These are phyloP conservation scores for Aphanoascus verrucosus DNA, from an alignment of 2,329 filamentous ascomycete species.

Conservation along the genomic window DNA sequence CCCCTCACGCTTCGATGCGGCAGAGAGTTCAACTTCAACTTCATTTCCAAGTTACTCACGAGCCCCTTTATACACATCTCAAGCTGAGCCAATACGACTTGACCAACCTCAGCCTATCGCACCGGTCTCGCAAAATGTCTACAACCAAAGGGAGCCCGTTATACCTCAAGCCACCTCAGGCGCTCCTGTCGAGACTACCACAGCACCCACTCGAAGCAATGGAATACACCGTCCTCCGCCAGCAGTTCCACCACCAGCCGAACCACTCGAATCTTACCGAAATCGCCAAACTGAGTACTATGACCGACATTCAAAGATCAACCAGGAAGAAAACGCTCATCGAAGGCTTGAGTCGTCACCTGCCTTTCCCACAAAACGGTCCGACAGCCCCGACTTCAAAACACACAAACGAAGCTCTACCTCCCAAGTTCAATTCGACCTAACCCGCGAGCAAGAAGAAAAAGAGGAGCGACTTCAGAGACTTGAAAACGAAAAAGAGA, in stretches of 20 bases:
- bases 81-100: conserved; percentile 56
- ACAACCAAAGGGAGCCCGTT: conserved; percentile 34
- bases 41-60: background rate
- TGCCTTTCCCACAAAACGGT: conserved; percentile 26
- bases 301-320: background rate
- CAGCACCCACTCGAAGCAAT: conserved; percentile 10
- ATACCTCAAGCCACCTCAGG: conserved; percentile 29
- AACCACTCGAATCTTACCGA: background rate
- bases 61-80: conserved; percentile 19
- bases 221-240: background rate
- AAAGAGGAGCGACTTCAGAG: conserved; percentile 32
- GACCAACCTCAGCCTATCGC: conserved; percentile 74
- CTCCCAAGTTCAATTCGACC: conserved; percentile 44
- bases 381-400: conserved; percentile 18
- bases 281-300: background rate
- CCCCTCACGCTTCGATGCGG: conserved; percentile 49
- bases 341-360: conserved; percentile 41
- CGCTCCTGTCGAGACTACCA: conserved; percentile 32
- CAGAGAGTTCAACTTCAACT: conserved; percentile 22
- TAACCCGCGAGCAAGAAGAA: conserved; percentile 47
- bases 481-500: conserved; percentile 16
- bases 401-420: conserved; percentile 26
- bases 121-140: conserved; percentile 60
- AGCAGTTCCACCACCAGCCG: background rate
- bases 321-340: conserved; percentile 17